Percentiles rank a stretch among this genome's conserved stretches.
Evolutionary conservation across 106 monocot genomes (phyloP).

Genomic region (Allium sativum): DNA sequence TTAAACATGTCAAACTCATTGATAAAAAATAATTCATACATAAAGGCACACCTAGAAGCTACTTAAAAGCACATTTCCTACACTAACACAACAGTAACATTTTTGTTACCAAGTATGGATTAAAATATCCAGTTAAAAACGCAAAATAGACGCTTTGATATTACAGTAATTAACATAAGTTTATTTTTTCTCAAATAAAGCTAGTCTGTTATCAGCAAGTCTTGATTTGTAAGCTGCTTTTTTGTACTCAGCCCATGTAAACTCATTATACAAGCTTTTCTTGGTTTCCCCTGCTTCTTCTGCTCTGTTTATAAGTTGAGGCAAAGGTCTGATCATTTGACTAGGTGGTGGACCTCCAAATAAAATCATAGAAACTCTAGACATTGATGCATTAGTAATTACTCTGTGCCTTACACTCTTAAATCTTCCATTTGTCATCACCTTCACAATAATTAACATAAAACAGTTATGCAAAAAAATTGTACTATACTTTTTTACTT

Average conservation of each 20-base stretch:
- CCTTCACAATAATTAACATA: constrained; percentile 19
- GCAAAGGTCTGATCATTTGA: constrained; percentile 48
- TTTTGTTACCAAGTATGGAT: no score
- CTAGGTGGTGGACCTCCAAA: constrained; percentile 49
- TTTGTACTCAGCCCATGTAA: constrained; percentile 96
- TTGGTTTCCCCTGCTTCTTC: constrained; percentile 10
- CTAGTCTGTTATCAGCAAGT: constrained; percentile 70
- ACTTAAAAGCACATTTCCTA: no score
- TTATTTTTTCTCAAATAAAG: constrained; percentile 37
- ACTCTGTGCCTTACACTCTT: constrained; percentile 89
- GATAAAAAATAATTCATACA: no score
- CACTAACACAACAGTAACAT: no score
- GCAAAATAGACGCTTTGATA: no score
- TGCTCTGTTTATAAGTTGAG: constrained; percentile 27
- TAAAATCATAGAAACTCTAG: constrained; percentile 81
- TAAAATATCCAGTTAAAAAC: no score
- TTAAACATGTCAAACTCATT: no score
- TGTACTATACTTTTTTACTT: no score
- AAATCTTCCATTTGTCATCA: constrained; percentile 90
- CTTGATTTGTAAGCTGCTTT: constrained; percentile 61
- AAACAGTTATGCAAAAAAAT: no score
- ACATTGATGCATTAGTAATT: constrained; percentile 33
- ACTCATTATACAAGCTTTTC: constrained; percentile 41
- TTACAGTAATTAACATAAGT: no score
- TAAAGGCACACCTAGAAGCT: no score